Evolutionary conservation across 495 filamentous ascomycete species (phyloP).

Genomic region (Polyplosphaeria fusca): DNA sequence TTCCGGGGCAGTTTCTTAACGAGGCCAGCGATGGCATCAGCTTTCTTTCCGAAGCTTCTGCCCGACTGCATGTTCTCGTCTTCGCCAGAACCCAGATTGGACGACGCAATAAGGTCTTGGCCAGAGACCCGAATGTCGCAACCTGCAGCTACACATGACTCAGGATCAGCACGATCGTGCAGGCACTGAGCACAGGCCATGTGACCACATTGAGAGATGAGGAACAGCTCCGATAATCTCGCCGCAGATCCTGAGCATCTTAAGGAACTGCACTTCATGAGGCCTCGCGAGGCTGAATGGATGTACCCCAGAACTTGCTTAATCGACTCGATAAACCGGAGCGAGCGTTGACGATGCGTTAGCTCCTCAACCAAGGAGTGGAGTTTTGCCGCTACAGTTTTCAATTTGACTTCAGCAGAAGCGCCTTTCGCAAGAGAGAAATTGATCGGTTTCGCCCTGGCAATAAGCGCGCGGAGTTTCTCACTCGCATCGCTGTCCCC

Average conservation of each 20-base stretch:
- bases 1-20: conserved; percentile 29
- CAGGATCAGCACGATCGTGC: not conserved
- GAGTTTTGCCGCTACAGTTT: not conserved
- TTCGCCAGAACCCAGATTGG: not conserved
- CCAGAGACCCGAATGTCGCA: conserved; percentile 20
- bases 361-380: not conserved
- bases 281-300: not conserved
- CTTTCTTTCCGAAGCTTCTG: conserved; percentile 30
- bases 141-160: conserved; percentile 20
- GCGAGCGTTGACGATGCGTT: not conserved
- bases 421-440: too few relatives aligned
- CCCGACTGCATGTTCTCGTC: conserved; percentile 22
- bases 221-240: conserved; percentile 11
- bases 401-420: conserved; percentile 12
- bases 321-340: conserved; percentile 15
- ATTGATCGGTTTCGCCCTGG: too few relatives aligned
- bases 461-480: too few relatives aligned
- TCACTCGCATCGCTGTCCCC: conserved; percentile 4
- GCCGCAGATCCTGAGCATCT: not conserved
- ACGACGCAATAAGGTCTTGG: conserved; percentile 28
- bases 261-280: conserved; percentile 1
- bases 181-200: conserved; percentile 38
- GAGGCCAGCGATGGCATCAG: conserved; percentile 33
- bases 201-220: conserved; percentile 42
- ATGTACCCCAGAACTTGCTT: not conserved